phyloP scores from a whole-genome alignment of 2,329 filamentous ascomycete genomes.

The Sporothrix phasma region DNA sequence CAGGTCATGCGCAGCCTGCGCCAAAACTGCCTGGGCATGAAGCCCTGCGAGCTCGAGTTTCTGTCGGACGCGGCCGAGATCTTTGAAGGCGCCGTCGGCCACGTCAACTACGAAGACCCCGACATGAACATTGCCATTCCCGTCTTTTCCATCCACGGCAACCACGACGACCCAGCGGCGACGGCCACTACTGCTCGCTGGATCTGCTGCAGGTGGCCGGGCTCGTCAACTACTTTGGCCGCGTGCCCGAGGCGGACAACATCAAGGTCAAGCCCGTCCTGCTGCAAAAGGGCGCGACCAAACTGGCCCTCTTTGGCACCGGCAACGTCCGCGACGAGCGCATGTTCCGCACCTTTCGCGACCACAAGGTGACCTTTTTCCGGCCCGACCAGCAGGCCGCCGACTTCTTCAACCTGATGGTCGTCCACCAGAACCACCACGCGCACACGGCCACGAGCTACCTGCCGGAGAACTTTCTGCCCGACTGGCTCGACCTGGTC shows the following conservation, averaged over 20 bases:
- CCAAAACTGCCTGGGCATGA: conserved; percentile 89
- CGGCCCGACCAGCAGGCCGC: conserved; percentile 66
- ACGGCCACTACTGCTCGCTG: conserved; percentile 82
- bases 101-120: conserved; percentile 95
- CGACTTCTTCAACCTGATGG: conserved; percentile 94
- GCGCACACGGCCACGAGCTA: conserved; percentile 90
- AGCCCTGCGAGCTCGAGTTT: conserved; percentile 90
- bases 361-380: conserved; percentile 90
- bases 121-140: conserved; percentile 97
- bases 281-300: conserved; percentile 86
- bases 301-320: conserved; percentile 84
- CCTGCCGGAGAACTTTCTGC: conserved; percentile 84
- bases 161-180: conserved; percentile 96
- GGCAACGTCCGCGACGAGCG: conserved; percentile 95
- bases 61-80: conserved; percentile 86
- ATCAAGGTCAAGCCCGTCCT: conserved; percentile 86
- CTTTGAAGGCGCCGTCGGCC: conserved; percentile 79
- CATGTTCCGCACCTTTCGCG: conserved; percentile 84
- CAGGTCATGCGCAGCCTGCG: conserved; percentile 93
- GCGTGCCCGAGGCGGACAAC: conserved; percentile 84
- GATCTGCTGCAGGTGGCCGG: conserved; percentile 87
- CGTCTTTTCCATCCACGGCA: conserved; percentile 96
- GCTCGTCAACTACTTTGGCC: conserved; percentile 90
- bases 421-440: conserved; percentile 92
- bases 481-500: conserved; percentile 81